Conservation (phyloP, 1,284 basidiomycete species). For the Ganoderma leucocontextum region DNA sequence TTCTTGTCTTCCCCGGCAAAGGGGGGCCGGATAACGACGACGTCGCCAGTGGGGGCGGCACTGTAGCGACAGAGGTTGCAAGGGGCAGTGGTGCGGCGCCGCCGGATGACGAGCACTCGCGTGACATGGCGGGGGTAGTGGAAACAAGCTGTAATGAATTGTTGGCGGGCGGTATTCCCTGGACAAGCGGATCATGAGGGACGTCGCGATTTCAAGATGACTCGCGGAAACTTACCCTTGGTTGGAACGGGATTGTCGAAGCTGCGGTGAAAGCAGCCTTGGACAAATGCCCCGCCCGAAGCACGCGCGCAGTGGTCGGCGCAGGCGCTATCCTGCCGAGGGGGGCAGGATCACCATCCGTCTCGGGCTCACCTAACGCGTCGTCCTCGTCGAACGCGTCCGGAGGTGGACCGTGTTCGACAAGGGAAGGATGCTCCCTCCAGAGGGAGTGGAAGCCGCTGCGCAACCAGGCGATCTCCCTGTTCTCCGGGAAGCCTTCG, state of each 20-base stretch:
- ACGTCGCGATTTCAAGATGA: not conserved
- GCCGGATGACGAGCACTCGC: constrained; percentile 16
- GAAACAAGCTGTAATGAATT: constrained; percentile 18
- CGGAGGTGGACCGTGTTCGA: constrained; percentile 57
- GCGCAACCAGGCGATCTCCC: constrained; percentile 71
- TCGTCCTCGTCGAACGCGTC: constrained; percentile 65
- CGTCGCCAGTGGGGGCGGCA: constrained; percentile 9
- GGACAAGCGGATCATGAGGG: not conserved
- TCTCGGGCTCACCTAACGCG: constrained; percentile 25
- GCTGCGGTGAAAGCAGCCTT: constrained; percentile 68
- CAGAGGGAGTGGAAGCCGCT: constrained; percentile 84
- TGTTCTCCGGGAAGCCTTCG: constrained; percentile 69
- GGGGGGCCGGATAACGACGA: constrained; percentile 1
- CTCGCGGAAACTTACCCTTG: constrained; percentile 25
- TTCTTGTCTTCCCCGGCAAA: not conserved
- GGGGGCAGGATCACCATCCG: constrained; percentile 18
- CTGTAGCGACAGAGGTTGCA: constrained; percentile 18
- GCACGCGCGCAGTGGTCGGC: constrained; percentile 39
- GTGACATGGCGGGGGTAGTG: constrained; percentile 14
- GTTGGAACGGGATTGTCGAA: constrained; percentile 51
- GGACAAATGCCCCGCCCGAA: constrained; percentile 70
- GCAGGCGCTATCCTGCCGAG: constrained; percentile 31
- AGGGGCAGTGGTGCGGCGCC: constrained; percentile 6
- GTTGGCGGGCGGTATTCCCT: constrained; percentile 18
- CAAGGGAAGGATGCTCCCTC: constrained; percentile 58